Evolutionary conservation across 345 rosid species (phyloP), one percentile per base, ranked within the genome.

Genomic region (Cardiospermum halicacabum): DNA sequence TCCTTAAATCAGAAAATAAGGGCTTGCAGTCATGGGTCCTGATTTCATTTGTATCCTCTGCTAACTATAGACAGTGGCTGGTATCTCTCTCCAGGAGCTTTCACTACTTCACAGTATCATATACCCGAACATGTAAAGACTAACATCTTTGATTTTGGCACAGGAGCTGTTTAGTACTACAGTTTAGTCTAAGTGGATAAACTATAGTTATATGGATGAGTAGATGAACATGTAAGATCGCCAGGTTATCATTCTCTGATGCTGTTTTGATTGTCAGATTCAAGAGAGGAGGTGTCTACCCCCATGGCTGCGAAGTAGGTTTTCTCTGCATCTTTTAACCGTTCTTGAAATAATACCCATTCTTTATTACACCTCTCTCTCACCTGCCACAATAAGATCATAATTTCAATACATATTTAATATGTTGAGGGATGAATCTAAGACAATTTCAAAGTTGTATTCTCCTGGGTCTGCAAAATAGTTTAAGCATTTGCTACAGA

Each of bases 301-400:
- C 77, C 85, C 64, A 61, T 28, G 53, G 81, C 73, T 65, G 68
- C 71, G 11, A 60, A 84, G 56, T 93, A 86, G 30, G 84, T 75
- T 65, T 69, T 86, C 77, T 93, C 90, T 24, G 98, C 96, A 21
- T 53, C 27, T 0, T 66, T 55, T 62, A 90, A 21, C 51, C 98
- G 79, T 31, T 85, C 83, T 53, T 82, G 91, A 53, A 93, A 90
- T 83, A 85, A 86, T 3, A 64, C 58, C 98, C 98, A 93, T 74
- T 93, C 98, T 56, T 66, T 84, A 62, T 77, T 79, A 72, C 98
- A 93, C 71, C 98, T 84, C 68, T 83, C 86, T 71, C 92, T 84
- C 67, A 89, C 98, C 96, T 92, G 78, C 11, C 39, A 64, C 5
- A 19, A 69, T 27, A 3, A 18, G 37, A 11, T 36, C 18, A 11